Evolutionary conservation across 2,329 filamentous ascomycete genomes (phyloP).

Genomic region (Chaetomium globosum): DNA sequence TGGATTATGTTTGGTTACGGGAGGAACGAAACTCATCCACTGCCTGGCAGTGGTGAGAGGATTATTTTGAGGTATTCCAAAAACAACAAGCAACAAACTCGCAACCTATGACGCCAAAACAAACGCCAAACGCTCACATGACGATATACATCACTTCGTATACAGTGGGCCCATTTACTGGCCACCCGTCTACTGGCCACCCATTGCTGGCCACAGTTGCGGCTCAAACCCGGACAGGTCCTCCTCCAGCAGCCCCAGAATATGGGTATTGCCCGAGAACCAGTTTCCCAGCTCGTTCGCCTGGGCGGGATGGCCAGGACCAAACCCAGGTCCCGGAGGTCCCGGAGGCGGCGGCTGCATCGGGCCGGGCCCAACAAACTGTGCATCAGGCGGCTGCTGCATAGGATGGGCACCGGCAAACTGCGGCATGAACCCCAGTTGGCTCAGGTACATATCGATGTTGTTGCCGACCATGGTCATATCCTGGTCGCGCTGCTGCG

Average conservation of each 20-base stretch:
- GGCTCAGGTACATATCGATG: conserved; percentile 66
- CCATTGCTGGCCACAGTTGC: conserved; percentile 29
- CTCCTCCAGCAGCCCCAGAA: conserved; percentile 67
- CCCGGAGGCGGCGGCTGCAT: neutral
- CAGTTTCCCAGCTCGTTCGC: conserved; percentile 61
- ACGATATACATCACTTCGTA: neutral
- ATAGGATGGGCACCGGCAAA: conserved; percentile 39
- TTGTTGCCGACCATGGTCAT: conserved; percentile 58
- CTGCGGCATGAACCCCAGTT: conserved; percentile 62
- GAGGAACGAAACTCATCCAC: neutral
- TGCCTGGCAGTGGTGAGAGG: neutral
- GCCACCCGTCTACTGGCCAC: neutral
- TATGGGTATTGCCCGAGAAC: conserved; percentile 67
- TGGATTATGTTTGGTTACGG: neutral
- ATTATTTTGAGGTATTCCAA: neutral
- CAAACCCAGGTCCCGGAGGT: conserved; percentile 17
- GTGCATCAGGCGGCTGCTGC: conserved; percentile 1
- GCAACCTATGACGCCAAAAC: neutral
- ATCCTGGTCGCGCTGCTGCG: conserved; percentile 49
- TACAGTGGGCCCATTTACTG: neutral
- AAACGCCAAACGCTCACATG: conserved; percentile 8
- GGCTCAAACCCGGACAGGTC: conserved; percentile 53
- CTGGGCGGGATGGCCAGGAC: conserved; percentile 33
- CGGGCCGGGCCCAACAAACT: conserved; percentile 10
- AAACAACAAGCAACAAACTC: neutral